Evolutionary conservation across 148 eudicot species (phyloP).

Genomic region (Chenopodium album): DNA sequence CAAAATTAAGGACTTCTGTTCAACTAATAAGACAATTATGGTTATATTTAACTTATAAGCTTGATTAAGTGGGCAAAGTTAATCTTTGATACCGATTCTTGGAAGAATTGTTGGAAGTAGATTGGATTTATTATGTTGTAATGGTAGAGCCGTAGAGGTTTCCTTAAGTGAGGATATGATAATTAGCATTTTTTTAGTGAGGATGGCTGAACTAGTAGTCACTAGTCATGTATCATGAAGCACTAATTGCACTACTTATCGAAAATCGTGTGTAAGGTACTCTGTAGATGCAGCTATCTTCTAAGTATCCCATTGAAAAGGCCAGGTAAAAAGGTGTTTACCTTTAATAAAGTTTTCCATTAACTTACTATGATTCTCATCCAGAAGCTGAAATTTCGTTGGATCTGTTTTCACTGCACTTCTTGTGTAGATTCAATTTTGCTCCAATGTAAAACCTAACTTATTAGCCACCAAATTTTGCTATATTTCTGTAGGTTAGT

Average conservation of each 20-base stretch:
- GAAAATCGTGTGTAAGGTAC: not conserved
- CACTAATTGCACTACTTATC: not conserved
- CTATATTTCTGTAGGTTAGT: not conserved
- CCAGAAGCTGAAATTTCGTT: not conserved
- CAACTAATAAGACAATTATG: no score
- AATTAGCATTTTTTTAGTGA: not conserved
- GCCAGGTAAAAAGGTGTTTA: not conserved
- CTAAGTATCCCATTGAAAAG: no score
- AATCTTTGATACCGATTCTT: not conserved
- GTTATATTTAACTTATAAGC: no score
- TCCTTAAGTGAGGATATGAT: not conserved
- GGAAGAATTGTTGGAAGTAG: not conserved
- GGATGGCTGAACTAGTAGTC: not conserved
- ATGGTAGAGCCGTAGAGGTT: no score
- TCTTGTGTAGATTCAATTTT: not conserved
- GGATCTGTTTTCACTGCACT: not conserved
- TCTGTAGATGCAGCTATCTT: not conserved
- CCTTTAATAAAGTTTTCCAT: not conserved
- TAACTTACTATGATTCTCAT: not conserved
- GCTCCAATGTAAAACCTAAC: not conserved
- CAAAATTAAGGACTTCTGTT: no score
- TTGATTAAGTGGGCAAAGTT: not conserved
- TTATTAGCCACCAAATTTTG: not conserved
- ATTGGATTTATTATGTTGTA: no score
- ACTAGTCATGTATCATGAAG: not conserved